A percentile compares a stretch with the other conserved stretches of the same genome.
phyloP scores from a whole-genome alignment of 306 rosid species.

The Abrus pulchellus region DNA sequence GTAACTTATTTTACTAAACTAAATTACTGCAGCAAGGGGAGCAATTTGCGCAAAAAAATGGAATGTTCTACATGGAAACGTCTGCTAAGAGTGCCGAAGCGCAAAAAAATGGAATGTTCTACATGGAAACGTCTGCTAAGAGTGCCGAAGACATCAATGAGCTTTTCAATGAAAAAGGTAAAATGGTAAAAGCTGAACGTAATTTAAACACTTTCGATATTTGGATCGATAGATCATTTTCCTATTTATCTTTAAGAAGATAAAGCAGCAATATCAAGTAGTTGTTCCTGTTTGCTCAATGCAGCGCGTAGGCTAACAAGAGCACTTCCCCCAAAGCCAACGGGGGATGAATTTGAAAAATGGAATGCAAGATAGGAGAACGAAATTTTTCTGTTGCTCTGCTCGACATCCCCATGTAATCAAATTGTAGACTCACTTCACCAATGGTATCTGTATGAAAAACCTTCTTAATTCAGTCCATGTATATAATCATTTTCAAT shows the following conservation, averaged over 20 bases:
- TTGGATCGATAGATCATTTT: neutral
- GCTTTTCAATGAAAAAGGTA: conserved; percentile 76
- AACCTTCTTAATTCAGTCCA: no score
- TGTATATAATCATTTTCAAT: no score
- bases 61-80: conserved; percentile 70
- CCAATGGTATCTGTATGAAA: neutral
- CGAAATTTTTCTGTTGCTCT: conserved; percentile 57
- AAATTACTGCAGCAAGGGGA: conserved; percentile 61
- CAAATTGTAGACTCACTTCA: neutral
- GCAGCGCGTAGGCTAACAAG: conserved; percentile 69
- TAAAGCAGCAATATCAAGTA: neutral
- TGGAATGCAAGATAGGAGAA: conserved; percentile 50
- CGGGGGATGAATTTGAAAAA: conserved; percentile 56
- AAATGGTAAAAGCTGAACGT: neutral
- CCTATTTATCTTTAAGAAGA: neutral
- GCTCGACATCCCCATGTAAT: conserved; percentile 39
- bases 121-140: conserved; percentile 72
- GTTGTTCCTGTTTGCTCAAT: conserved; percentile 1
- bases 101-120: no score
- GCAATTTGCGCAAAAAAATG: conserved; percentile 69
- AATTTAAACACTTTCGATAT: neutral
- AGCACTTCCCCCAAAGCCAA: conserved; percentile 54
- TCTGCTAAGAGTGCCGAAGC: conserved; percentile 69
- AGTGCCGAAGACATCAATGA: conserved; percentile 65
- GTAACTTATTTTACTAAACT: neutral